Base-by-base conservation (phyloP, 257 asterid genomes). In the Solanum arcanum region DNA sequence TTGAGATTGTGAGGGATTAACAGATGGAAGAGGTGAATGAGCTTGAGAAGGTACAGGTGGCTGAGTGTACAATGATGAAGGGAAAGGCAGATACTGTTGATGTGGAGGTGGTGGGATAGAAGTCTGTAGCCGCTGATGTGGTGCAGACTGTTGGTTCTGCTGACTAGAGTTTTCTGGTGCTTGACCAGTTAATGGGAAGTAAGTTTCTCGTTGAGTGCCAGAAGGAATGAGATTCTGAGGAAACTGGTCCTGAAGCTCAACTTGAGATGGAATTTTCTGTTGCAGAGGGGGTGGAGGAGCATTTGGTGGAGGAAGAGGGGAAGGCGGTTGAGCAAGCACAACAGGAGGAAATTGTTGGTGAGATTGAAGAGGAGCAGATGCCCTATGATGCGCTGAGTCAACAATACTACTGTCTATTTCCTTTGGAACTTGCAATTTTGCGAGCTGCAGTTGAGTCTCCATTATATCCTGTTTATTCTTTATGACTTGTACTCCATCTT, bases 391-490 rank as follows among this genome's bases (percentile, higher is more conserved):
- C 3, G 86, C 44, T 37, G 95, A 85, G 78, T 91, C 95, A n/a
- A 86, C 86, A 33, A 33, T 33, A 33, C 35, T 33, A 33, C 35
- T 33, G 35, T 33, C 35, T 33, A 33, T 33, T 82, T 83, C 88
- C 82, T 92, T 93, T 3, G 95, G 89, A 80, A 89, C 84, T 85
- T 92, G 96, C 88, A 92, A 92, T 90, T 95, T 97, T 69, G 94
- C 88, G 74, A 93, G 93, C 89, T 93, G 92, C 87, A 94, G 86
- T 76, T 94, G 92, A 87, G 96, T 95, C 73, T 93, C 97, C 64
- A 94, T 86, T 77, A 92, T 93, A 56, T 97, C 98, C 91, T 94
- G 99, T 88, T 97, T 94, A 86, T 96, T 98, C 90, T 62, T 92
- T 84, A 97, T 93, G 85, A 87, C 86, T 77, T 92, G 93, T 29